Evolutionary conservation across 805 yeast species (phyloP).

Genomic region (Metschnikowia kofuensis): DNA sequence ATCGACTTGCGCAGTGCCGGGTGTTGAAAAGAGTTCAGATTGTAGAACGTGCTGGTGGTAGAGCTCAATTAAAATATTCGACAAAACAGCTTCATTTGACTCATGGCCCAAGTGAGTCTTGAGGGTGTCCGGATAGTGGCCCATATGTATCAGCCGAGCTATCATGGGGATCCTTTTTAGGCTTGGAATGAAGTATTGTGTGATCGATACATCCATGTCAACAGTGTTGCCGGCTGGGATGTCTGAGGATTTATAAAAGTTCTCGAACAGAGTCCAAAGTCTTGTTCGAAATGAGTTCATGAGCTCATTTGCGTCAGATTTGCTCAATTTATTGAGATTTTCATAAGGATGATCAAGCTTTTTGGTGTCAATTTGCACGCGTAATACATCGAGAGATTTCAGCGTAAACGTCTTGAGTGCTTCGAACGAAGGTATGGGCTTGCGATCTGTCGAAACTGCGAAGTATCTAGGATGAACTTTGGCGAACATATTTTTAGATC

Average conservation of each 20-base stretch:
- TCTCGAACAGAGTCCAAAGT: slow-evolving; percentile 2
- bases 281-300: not conserved
- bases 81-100: slow-evolving; percentile 8
- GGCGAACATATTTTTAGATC: not conserved
- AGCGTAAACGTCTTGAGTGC: slow-evolving; percentile 5
- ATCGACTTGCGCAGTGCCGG: slow-evolving; percentile 5
- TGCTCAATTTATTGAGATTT: not conserved
- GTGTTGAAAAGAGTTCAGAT: slow-evolving; percentile 1
- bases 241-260: not conserved
- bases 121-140: slow-evolving; percentile 21
- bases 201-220: not conserved
- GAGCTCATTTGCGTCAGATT: not conserved
- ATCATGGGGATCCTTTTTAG: slow-evolving; percentile 15
- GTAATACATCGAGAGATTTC: not conserved
- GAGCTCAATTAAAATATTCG: slow-evolving; percentile 5
- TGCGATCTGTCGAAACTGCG: not conserved
- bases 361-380: not conserved
- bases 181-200: slow-evolving; percentile 7
- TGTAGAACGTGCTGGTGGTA: slow-evolving; percentile 10
- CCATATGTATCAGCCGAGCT: slow-evolving; percentile 17
- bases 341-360: slow-evolving; percentile 3
- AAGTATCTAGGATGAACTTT: not conserved
- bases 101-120: slow-evolving; percentile 16
- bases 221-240: not conserved
- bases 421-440: slow-evolving; percentile 1